phyloP scores from a whole-genome alignment of 352 stramenopile species.

The Phytophthora sp. region DNA sequence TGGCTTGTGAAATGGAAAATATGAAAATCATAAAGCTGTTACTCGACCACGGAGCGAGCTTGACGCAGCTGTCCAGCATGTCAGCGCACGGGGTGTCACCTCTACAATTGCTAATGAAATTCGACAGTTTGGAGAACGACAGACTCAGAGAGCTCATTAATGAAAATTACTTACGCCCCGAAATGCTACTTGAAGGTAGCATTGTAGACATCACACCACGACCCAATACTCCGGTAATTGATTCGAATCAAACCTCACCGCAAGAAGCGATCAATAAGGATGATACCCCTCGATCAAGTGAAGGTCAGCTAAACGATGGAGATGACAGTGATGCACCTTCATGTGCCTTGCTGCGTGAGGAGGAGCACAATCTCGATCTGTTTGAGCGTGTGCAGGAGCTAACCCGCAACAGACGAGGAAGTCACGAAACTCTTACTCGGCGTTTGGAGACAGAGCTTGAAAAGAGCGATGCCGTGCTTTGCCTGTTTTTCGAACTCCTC shows the following conservation, averaged over 20 bases:
- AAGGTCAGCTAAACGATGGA: conserved; percentile 10
- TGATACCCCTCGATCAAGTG: not conserved
- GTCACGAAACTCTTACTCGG: conserved; percentile 19
- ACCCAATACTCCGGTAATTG: not conserved
- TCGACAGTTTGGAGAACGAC: conserved; percentile 52
- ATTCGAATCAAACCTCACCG: not conserved
- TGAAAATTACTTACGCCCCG: conserved; percentile 41
- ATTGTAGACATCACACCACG: not conserved
- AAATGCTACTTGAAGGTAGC: conserved; percentile 51
- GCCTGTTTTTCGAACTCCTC: conserved; percentile 47
- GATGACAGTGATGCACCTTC: conserved; percentile 24
- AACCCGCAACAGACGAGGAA: conserved; percentile 10
- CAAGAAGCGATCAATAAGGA: not conserved
- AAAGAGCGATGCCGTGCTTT: conserved; percentile 57
- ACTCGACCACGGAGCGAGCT: conserved; percentile 52
- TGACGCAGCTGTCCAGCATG: conserved; percentile 57
- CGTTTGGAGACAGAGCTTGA: conserved; percentile 46
- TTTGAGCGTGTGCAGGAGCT: conserved; percentile 48
- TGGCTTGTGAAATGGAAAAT: conserved; percentile 65
- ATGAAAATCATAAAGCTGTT: conserved; percentile 55
- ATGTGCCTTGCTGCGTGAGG: conserved; percentile 60
- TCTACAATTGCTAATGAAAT: conserved; percentile 57
- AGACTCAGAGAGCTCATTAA: conserved; percentile 51
- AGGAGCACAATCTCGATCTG: conserved; percentile 57
- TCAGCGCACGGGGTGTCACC: conserved; percentile 49